Conservation (phyloP, 192 early-diverging fungal species). For the Mortierella hygrophila region DNA sequence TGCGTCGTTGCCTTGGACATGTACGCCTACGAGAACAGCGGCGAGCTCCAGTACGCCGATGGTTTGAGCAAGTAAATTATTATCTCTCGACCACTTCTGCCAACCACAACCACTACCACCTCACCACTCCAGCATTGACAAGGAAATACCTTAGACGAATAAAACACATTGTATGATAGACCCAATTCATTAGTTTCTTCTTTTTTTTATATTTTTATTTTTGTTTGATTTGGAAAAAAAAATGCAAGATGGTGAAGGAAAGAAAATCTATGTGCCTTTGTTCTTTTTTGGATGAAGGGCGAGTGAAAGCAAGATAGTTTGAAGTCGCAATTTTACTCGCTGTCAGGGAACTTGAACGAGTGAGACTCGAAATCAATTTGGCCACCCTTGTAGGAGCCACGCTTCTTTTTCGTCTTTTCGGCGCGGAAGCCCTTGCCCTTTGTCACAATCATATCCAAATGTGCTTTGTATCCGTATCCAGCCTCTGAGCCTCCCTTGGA, state of each 20-base stretch:
- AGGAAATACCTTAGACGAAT: background rate
- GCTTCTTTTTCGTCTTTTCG: slow-evolving; percentile 99
- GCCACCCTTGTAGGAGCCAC: slow-evolving; percentile 94
- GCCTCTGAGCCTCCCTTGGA: slow-evolving; percentile 73
- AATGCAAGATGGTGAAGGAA: background rate
- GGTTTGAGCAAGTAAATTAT: slow-evolving; percentile 58
- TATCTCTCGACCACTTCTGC: background rate
- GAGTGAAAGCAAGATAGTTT: background rate
- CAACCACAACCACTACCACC: background rate
- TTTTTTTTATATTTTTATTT: background rate
- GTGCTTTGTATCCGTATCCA: slow-evolving; percentile 93
- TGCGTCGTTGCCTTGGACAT: slow-evolving; percentile 97
- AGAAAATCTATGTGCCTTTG: background rate
- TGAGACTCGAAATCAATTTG: slow-evolving; percentile 86
- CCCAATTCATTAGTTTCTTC: background rate
- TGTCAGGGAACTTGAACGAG: slow-evolving; percentile 87
- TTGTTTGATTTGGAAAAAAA: background rate
- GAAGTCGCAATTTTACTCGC: slow-evolving; percentile 1
- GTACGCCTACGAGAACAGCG: slow-evolving; percentile 90
- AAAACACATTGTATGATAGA: slow-evolving; percentile 8
- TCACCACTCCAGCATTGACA: background rate
- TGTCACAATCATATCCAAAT: slow-evolving; percentile 91
- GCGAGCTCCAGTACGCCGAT: slow-evolving; percentile 90
- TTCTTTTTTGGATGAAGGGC: background rate
- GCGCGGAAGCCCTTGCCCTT: slow-evolving; percentile 93